Evolutionary conservation across 1,284 basidiomycete species (phyloP).

Genomic region (Trichosporon sp.): DNA sequence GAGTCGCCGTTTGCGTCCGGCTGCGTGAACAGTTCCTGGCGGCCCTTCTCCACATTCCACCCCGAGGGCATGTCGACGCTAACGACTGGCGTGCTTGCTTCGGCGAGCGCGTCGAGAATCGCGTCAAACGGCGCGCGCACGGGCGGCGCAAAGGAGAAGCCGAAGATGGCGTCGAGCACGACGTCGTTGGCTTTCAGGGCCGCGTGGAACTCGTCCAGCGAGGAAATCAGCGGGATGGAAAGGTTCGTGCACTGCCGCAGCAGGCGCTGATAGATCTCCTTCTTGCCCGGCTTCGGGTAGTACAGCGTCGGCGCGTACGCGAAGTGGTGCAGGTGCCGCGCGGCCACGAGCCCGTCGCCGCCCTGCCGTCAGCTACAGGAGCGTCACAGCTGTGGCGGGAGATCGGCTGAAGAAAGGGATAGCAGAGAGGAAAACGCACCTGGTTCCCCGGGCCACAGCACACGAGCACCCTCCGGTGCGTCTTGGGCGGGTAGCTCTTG

Average conservation of each 20-base stretch:
- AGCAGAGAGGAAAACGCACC: slow-evolving; percentile 28
- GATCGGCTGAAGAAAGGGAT: too few species aligned
- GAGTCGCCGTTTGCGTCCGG: slow-evolving; percentile 62
- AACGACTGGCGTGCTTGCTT: slow-evolving; percentile 68
- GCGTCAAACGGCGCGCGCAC: slow-evolving; percentile 80
- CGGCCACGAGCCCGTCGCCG: slow-evolving; percentile 94
- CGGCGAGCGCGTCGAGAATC: slow-evolving; percentile 64
- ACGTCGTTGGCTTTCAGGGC: slow-evolving; percentile 69
- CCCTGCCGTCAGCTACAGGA: slow-evolving; percentile 53
- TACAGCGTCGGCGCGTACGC: slow-evolving; percentile 79
- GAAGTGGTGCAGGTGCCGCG: slow-evolving; percentile 87
- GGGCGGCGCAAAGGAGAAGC: slow-evolving; percentile 91
- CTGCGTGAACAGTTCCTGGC: slow-evolving; percentile 34
- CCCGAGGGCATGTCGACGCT: slow-evolving; percentile 95
- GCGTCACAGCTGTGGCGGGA: background rate
- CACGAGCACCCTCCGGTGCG: slow-evolving; percentile 72
- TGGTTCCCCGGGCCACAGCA: slow-evolving; percentile 97
- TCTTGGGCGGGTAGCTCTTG: slow-evolving; percentile 64
- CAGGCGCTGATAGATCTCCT: slow-evolving; percentile 83
- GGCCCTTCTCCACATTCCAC: slow-evolving; percentile 67
- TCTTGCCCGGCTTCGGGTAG: slow-evolving; percentile 77
- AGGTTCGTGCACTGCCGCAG: slow-evolving; percentile 84
- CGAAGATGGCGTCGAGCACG: slow-evolving; percentile 92
- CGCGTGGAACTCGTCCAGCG: slow-evolving; percentile 54
- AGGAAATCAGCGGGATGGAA: slow-evolving; percentile 64